These are phyloP conservation scores for Petunia hybrid DNA, from an alignment of 305 asterid genomes.

Conservation along the genomic window DNA sequence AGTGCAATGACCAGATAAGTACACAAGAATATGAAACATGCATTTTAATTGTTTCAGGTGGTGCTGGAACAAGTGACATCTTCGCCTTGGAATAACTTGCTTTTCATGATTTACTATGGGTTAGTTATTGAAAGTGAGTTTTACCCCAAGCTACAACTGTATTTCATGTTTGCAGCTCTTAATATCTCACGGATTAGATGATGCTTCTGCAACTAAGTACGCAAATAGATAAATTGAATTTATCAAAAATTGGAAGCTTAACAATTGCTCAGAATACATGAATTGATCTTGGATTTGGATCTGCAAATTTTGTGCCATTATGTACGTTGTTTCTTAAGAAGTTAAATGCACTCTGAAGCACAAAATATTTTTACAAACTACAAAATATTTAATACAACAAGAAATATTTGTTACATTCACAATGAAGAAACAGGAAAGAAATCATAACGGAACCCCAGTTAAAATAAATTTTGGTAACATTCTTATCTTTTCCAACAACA, in stretches of 20 bases:
- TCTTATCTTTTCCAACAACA: too few relatives aligned
- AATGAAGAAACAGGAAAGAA: too few relatives aligned
- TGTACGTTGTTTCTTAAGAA: too few relatives aligned
- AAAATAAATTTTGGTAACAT: too few relatives aligned
- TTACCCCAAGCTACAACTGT: not conserved
- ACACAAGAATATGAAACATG: not conserved
- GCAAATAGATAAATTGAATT: not conserved
- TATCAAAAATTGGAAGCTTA: not conserved
- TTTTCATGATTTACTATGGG: conserved; percentile 93
- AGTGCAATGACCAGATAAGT: not conserved
- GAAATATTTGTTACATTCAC: not conserved
- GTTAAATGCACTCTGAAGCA: not conserved
- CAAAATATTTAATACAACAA: not conserved
- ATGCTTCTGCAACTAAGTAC: not conserved
- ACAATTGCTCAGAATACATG: not conserved
- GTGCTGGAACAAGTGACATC: conserved; percentile 80
- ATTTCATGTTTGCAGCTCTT: not conserved
- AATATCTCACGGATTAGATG: not conserved
- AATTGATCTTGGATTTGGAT: not conserved
- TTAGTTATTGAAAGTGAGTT: conserved; percentile 83
- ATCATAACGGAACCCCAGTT: too few relatives aligned
- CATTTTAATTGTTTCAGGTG: conserved; percentile 65
- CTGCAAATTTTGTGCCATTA: not conserved
- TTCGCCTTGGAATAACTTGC: conserved; percentile 93
- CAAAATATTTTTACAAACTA: not conserved